Base-by-base conservation (phyloP, 352 stramenopile genomes). In the Pythium apleroticum region DNA sequence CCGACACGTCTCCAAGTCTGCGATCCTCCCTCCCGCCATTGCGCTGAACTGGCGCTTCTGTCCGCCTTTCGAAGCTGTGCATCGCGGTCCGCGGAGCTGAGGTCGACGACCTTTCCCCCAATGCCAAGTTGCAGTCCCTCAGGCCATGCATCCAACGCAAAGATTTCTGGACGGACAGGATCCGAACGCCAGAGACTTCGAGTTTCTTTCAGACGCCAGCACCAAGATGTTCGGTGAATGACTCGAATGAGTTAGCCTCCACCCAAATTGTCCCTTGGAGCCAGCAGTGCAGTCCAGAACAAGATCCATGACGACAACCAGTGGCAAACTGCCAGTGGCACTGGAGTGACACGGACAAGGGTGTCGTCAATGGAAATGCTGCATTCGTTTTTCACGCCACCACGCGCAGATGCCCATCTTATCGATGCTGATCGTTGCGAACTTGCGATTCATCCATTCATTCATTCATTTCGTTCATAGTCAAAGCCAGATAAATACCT, bases 181-280 rank as follows among this genome's bases (percentile, higher is more conserved):
- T 28, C 43, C 20, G 20, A 5, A 50, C 22, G 43, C 43, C 43
- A 27, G 43, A 25, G 20, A 6, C 2, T 28, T 28, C n/a, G 19
- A 50, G n/a, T 19, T 50, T 30, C 6, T 24, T 50, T 22, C 19
- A 28, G 10, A 17, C 19, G 19, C 43, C 43, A 28, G 43, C 43
- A 50, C 43, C 43, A 28, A 50, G 43, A 50, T 50, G 43, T 11
- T 12, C 43, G 9, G 43, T 28, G 12, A 27, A 50, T 27, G 43
- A 50, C n/a, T 27, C 22, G 43, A 20, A 10, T 27, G 43, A n/a
- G n/a, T n/a, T n/a, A n/a, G n/a, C n/a, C n/a, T 28, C 43, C 43
- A 50, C 43, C 43, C n/a, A 50, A 50, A 50, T 50, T 24, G 43
- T 50, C 43, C 20, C 43, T 50, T 50, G 43, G 43, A 28, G 43